phyloP scores from a whole-genome alignment of 805 yeast genomes.

The Metschnikowia anglica region DNA sequence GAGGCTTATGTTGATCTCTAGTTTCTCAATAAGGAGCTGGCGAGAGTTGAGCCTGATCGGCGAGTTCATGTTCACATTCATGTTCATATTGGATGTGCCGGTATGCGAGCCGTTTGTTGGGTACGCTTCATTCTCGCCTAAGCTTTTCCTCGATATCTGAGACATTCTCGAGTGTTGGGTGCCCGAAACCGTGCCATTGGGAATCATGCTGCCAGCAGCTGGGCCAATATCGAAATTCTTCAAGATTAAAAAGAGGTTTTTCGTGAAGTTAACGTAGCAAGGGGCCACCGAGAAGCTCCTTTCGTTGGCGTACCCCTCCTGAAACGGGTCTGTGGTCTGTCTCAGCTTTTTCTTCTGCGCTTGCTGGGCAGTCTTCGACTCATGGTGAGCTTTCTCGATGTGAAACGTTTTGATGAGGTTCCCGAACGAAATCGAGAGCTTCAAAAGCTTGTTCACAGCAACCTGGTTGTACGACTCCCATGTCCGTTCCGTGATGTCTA shows the following conservation, averaged over 20 bases:
- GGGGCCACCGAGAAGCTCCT: conserved; percentile 10
- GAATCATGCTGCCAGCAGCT: conserved; percentile 6
- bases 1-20: conserved; percentile 42
- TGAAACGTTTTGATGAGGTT: conserved; percentile 38
- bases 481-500: conserved; percentile 22
- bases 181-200: neutral
- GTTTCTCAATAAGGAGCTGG: conserved; percentile 43
- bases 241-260: conserved; percentile 32
- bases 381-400: conserved; percentile 32
- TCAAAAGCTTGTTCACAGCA: conserved; percentile 37
- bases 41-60: conserved; percentile 42
- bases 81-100: conserved; percentile 2
- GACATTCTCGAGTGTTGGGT: neutral
- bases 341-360: conserved; percentile 7
- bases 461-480: conserved; percentile 30
- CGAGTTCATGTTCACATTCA: conserved; percentile 23
- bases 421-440: conserved; percentile 44
- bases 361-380: conserved; percentile 23
- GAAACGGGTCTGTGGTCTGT: conserved; percentile 17
- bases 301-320: conserved; percentile 10
- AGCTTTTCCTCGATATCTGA: conserved; percentile 1
- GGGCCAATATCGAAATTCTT: conserved; percentile 43
- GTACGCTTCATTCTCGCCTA: neutral
- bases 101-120: no score
- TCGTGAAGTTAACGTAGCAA: conserved; percentile 35